Evolutionary conservation across 495 filamentous ascomycete species (phyloP), one percentile per base, ranked within the genome.

Genomic region (Hypomontagnella submonticulosa): DNA sequence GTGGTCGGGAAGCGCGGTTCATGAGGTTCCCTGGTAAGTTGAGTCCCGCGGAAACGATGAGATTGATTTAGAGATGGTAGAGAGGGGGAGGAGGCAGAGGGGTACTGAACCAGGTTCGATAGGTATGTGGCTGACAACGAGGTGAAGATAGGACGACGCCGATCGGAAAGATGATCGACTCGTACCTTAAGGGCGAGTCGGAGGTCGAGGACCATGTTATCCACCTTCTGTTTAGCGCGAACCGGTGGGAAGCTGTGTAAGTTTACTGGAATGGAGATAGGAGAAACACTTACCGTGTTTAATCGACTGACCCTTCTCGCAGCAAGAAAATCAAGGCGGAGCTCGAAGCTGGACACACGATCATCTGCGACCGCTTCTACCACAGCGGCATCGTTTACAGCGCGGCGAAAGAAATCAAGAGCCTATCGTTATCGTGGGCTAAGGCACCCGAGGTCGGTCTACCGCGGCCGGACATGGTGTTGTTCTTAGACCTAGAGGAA

Each of bases 151-250:
- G 95, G 67, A 89, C 86, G 11, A 97, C 95, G 15, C 83, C 92
- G 5, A 97, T 95, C 67, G 95, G 95, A 23, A 85, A 89, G 66
- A 87, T 96, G 79, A 99, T 99, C 72, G 87, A 96, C 77, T 78
- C 78, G 64, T 99, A 98, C 75, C 86, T 98, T 52, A 89, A 87
- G 68, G 84, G 84, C 66, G 76, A 90, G 66, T 80, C 87, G 50
- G 84, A 92, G 54, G 85, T 93, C 72, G 90, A 96, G 57, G 95
- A 97, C 75, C 93, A 97, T 71, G 89, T 88, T 5, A 97, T 98
- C 67, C 96, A 98, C 75, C 85, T 99, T 15, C 85, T 98, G 16
- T 99, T 98, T 80, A 93, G 91, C 30, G 92, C 95, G 8, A 98
- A 99, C 77, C 85, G 96, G 30, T 99, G 96, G 96, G 96, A 99